These are phyloP conservation scores for Aspergillus ibericus DNA, from an alignment of 2,329 filamentous ascomycete species.

Conservation along the genomic window DNA sequence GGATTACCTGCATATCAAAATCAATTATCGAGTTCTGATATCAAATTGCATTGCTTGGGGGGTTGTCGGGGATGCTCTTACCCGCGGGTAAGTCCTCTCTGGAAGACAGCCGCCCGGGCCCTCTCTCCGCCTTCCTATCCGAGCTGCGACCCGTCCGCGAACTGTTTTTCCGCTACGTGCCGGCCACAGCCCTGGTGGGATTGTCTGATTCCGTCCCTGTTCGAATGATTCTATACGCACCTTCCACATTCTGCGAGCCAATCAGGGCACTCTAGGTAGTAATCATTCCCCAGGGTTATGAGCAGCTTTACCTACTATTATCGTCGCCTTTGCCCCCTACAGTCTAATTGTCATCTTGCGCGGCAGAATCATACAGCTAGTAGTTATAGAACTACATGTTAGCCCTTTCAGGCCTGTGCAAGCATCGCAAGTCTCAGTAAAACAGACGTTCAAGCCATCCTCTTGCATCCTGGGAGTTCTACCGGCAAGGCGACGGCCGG, in stretches of 20 bases:
- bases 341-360: not conserved
- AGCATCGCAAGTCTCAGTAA: not conserved
- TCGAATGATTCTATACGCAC: not conserved
- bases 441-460: not conserved
- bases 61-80: slow-evolving; percentile 3
- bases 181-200: not conserved
- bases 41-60: not conserved
- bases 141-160: not conserved
- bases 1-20: slow-evolving; percentile 1
- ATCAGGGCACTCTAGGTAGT: not conserved
- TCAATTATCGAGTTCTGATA: not conserved
- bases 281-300: not conserved
- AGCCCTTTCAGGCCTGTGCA: too few species aligned
- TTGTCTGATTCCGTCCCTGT: not conserved
- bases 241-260: not conserved
- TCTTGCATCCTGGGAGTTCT: not conserved
- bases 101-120: not conserved
- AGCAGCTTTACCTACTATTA: not conserved
- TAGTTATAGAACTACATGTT: too few species aligned
- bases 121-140: not conserved
- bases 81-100: not conserved
- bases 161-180: not conserved
- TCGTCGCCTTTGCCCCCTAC: not conserved
- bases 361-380: too few species aligned
- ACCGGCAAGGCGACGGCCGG: not conserved